These are phyloP conservation scores for Beauveria scarabaeidicola DNA, from an alignment of 2,329 filamentous ascomycete genomes.

Conservation along the genomic window DNA sequence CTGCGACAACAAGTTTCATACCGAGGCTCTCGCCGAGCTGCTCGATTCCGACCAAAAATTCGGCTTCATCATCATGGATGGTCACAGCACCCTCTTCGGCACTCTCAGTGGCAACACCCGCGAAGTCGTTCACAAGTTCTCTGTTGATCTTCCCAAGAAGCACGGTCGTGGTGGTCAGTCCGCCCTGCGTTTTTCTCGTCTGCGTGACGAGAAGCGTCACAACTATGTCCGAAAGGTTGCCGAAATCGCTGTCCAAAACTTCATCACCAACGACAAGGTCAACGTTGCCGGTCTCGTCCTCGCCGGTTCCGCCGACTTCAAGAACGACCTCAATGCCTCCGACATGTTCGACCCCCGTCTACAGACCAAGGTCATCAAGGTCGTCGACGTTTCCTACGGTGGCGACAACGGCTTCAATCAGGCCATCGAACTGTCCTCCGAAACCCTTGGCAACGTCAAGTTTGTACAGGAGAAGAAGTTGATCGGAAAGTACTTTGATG, in stretches of 20 bases:
- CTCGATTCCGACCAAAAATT: constrained; percentile 99
- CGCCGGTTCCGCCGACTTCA: constrained; percentile 97
- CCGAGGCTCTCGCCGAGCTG: constrained; percentile 90
- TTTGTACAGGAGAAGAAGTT: constrained; percentile 99
- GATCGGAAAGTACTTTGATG: constrained; percentile 97
- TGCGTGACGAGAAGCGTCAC: constrained; percentile 98
- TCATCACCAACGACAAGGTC: constrained; percentile 96
- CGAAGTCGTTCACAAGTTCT: constrained; percentile 96
- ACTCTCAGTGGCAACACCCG: constrained; percentile 95
- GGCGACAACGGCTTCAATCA: constrained; percentile 99
- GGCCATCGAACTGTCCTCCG: constrained; percentile 88
- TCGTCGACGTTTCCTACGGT: constrained; percentile 97
- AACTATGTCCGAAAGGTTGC: constrained; percentile 99
- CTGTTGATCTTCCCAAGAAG: constrained; percentile 98
- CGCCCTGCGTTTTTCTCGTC: constrained; percentile 96
- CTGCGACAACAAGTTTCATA: constrained; percentile 99
- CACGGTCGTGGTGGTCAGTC: constrained; percentile 99
- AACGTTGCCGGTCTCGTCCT: constrained; percentile 94
- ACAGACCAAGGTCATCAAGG: constrained; percentile 93
- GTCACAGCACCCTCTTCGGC: constrained; percentile 94
- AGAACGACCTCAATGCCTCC: constrained; percentile 96
- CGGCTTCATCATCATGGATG: constrained; percentile 99
- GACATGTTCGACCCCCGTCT: constrained; percentile 95
- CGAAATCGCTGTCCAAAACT: constrained; percentile 96
- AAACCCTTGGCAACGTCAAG: constrained; percentile 98